Evolutionary conservation across 495 filamentous ascomycete genomes (phyloP).

Genomic region (Penicillium daleae): DNA sequence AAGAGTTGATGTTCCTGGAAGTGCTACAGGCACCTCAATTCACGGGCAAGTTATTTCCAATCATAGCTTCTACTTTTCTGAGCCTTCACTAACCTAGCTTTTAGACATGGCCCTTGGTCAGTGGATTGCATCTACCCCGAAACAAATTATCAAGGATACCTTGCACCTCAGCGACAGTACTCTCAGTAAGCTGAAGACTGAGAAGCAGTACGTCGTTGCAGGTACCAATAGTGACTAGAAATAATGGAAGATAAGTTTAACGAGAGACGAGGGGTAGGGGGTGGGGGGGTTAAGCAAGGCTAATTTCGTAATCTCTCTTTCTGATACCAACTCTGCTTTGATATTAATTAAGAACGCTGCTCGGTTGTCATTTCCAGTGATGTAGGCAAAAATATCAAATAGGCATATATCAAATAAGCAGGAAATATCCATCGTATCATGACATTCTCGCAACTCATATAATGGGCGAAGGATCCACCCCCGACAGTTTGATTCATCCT

Average conservation of each 20-base stretch:
- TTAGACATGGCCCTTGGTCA: slow-evolving; percentile 65
- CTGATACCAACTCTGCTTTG: background rate
- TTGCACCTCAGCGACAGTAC: slow-evolving; percentile 59
- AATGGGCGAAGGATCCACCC: background rate
- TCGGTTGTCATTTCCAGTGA: background rate
- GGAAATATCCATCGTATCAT: too few species aligned
- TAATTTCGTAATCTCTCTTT: background rate
- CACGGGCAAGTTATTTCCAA: slow-evolving; percentile 40
- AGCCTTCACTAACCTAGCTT: slow-evolving; percentile 12
- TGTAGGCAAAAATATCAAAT: background rate
- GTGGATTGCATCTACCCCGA: slow-evolving; percentile 65
- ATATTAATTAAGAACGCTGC: background rate
- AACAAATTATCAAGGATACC: slow-evolving; percentile 66
- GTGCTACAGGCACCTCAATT: slow-evolving; percentile 70
- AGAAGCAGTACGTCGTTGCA: slow-evolving; percentile 63
- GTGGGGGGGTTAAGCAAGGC: background rate
- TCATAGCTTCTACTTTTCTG: background rate
- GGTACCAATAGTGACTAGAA: slow-evolving; percentile 22
- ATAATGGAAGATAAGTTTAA: background rate
- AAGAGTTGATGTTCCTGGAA: slow-evolving; percentile 71
- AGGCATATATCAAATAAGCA: background rate
- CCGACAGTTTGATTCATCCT: background rate
- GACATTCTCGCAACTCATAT: background rate
- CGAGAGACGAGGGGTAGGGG: background rate
- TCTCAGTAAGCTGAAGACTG: slow-evolving; percentile 58